Evolutionary conservation across 139 green algal genomes (phyloP).

Genomic region (Marvania coccoides): DNA sequence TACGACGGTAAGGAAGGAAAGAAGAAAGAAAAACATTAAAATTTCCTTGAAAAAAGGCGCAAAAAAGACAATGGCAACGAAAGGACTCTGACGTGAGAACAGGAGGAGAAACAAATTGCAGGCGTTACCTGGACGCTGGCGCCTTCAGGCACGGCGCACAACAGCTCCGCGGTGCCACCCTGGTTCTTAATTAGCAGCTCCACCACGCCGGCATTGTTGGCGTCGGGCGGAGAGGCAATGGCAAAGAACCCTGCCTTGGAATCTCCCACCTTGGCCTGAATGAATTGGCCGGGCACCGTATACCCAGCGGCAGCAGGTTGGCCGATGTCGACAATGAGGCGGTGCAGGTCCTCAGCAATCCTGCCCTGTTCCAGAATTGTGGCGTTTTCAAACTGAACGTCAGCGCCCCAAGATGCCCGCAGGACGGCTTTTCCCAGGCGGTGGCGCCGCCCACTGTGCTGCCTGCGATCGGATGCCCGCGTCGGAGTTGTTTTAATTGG

Average conservation of each 20-base stretch:
- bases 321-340: constrained; percentile 54
- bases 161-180: constrained; percentile 45
- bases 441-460: not conserved
- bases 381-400: constrained; percentile 50
- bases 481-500: no score
- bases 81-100: no score
- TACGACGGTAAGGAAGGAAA: no score
- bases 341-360: constrained; percentile 36
- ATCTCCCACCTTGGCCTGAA: constrained; percentile 61
- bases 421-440: constrained; percentile 14
- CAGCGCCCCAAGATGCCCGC: constrained; percentile 50
- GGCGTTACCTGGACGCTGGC: not conserved
- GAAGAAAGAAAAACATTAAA: no score
- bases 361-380: constrained; percentile 12
- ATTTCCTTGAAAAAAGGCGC: no score
- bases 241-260: constrained; percentile 84
- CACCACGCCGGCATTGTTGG: constrained; percentile 28
- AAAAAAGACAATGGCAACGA: no score
- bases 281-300: constrained; percentile 77
- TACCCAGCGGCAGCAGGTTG: constrained; percentile 43
- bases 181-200: constrained; percentile 64
- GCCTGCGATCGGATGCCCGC: not conserved
- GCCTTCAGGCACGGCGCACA: constrained; percentile 21
- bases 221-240: constrained; percentile 72
- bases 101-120: no score